Evolutionary conservation across 345 rosid genomes (phyloP).

Genomic region (Mercurialis annua): DNA sequence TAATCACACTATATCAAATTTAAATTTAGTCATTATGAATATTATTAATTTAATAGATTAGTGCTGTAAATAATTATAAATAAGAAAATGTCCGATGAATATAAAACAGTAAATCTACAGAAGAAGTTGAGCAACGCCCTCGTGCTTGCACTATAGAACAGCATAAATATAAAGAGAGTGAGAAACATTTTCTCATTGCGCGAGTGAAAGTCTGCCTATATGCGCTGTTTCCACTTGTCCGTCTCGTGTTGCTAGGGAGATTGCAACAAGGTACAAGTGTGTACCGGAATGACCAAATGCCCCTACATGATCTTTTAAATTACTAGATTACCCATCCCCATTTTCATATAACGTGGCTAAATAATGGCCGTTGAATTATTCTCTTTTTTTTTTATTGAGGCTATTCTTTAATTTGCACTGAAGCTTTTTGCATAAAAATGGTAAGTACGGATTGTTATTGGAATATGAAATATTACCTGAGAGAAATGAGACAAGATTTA

Average conservation of each 20-base stretch:
- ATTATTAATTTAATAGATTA: too few species aligned
- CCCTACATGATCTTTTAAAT: neutral
- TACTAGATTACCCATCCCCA: neutral
- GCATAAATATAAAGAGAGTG: too few species aligned
- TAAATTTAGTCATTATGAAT: too few species aligned
- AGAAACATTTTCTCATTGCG: neutral
- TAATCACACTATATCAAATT: too few species aligned
- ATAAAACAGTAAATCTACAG: too few species aligned
- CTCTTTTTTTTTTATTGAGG: neutral
- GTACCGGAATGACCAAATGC: neutral
- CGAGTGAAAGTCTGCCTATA: neutral
- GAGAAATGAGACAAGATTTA: neutral
- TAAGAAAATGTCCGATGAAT: too few species aligned
- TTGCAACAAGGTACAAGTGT: too few species aligned
- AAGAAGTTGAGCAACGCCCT: too few species aligned
- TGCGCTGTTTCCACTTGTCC: neutral
- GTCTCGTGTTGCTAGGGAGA: neutral
- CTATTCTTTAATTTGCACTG: neutral
- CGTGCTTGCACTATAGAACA: too few species aligned
- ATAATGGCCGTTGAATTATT: slow-evolving; percentile 8
- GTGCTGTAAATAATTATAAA: too few species aligned
- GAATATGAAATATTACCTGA: neutral
- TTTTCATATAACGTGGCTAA: neutral
- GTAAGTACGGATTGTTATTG: neutral
- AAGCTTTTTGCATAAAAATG: neutral